Base-by-base conservation (phyloP, 208 protist genomes). In the Leishmania guyanensis region DNA sequence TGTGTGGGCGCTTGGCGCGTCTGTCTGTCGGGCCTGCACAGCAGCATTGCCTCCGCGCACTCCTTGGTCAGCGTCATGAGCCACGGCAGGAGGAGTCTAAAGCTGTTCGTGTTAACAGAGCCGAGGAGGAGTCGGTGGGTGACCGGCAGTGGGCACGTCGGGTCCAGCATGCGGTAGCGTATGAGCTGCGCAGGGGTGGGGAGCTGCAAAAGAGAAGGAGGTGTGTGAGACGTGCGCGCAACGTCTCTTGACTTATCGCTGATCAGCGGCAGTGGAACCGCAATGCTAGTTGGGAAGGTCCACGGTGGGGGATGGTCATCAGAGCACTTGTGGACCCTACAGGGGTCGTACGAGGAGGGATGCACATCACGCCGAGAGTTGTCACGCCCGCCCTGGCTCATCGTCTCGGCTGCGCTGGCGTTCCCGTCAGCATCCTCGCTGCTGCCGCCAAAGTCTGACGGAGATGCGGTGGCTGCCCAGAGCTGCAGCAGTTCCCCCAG, bases 91-190 rank as follows among this genome's bases (percentile, higher is more conserved):
- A 85, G 69, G 20, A 12, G n/a, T 0, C 50, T 43, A 54, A 81
- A 77, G 46, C 51, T 33, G 9, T 74, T 3, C 46, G 51, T n/a
- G 5, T 62, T 58, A 20, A 85, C 43, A 12, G 82, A 85, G 39
- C 82, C 82, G 51, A 85, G 82, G 56, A 85, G 77, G 26, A 85
- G 56, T 14, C 69, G 51, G 62, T 85, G 82, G 14, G 82, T 81
- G 50, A 75, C 71, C 48, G 77, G 33, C 51, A 85, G 71, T 16
- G 77, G 58, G 39, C 76, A 73, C 29, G 54, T 5, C 4, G 77
- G 70, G 53, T 85, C 82, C 26, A 80, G 33, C 60, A 85, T 39
- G 29, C 82, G 82, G 36, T 78, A 66, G 9, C 82, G 82, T 17
- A 85, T 73, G 48, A 85, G 82, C 51, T 81, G 51, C 77, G 76